These are phyloP conservation scores for Hericium erinaceus DNA, from an alignment of 768 basidiomycete species.

Conservation along the genomic window DNA sequence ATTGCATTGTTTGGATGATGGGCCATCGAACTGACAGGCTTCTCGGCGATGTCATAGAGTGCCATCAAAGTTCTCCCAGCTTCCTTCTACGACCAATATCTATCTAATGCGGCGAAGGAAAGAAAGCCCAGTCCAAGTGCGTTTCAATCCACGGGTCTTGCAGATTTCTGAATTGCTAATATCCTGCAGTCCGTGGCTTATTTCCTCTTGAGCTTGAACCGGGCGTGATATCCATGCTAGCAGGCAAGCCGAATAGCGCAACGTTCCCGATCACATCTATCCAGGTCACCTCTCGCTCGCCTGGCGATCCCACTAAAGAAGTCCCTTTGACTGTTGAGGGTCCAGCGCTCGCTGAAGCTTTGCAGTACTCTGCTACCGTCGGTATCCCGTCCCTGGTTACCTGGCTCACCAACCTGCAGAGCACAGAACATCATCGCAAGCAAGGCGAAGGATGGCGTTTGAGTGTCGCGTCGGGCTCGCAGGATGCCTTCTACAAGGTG, in stretches of 20 bases:
- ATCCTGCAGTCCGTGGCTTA: slow-evolving; percentile 43
- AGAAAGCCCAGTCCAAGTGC: slow-evolving; percentile 48
- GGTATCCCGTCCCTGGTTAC: slow-evolving; percentile 56
- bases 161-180: background rate
- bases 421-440: slow-evolving; percentile 53
- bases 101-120: slow-evolving; percentile 54
- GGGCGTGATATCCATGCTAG: slow-evolving; percentile 72
- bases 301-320: slow-evolving; percentile 34
- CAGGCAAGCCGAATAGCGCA: slow-evolving; percentile 85
- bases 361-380: slow-evolving; percentile 72
- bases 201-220: slow-evolving; percentile 72
- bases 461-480: slow-evolving; percentile 75
- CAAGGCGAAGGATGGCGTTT: slow-evolving; percentile 59
- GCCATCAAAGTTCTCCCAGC: slow-evolving; percentile 29
- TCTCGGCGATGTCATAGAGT: too few relatives aligned
- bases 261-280: slow-evolving; percentile 88
- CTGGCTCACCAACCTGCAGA: slow-evolving; percentile 71
- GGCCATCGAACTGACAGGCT: too few relatives aligned
- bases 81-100: slow-evolving; percentile 46
- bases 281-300: slow-evolving; percentile 49
- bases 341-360: slow-evolving; percentile 49
- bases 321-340: slow-evolving; percentile 45
- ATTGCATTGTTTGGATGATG: too few relatives aligned
- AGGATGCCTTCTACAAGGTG: slow-evolving; percentile 86
- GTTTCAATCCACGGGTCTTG: background rate